A percentile compares a stretch with the other conserved stretches of the same genome.
Conservation (phyloP, 768 basidiomycete species). For the Cystobasidium tubakii region DNA sequence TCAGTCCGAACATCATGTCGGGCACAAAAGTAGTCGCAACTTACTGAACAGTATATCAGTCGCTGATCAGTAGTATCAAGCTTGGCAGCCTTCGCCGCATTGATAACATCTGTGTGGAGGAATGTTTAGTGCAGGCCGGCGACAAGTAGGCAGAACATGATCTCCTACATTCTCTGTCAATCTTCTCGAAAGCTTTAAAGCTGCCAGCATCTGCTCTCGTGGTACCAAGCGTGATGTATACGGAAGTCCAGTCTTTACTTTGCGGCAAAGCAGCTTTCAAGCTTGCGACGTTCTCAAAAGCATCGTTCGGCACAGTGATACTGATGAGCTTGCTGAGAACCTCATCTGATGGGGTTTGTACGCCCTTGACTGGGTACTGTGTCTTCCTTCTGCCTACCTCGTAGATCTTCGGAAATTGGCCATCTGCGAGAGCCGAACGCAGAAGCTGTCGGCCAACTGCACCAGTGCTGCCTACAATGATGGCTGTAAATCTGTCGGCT, state of each 20-base stretch:
- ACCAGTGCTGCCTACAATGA: conserved; percentile 71
- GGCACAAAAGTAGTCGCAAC: conserved; percentile 39
- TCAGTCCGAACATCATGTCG: not conserved
- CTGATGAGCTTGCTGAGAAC: conserved; percentile 60
- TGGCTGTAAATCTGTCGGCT: not conserved
- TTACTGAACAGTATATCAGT: conserved; percentile 66
- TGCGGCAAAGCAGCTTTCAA: conserved; percentile 60
- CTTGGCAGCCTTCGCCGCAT: conserved; percentile 62
- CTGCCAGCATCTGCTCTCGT: conserved; percentile 60
- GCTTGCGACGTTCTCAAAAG: conserved; percentile 56
- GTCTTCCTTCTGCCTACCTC: conserved; percentile 68
- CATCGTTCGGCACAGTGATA: conserved; percentile 65
- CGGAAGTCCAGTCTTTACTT: conserved; percentile 48
- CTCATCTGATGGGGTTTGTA: conserved; percentile 49
- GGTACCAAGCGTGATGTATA: conserved; percentile 70
- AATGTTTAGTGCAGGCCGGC: not conserved
- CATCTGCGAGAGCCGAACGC: conserved; percentile 58
- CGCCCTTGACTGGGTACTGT: conserved; percentile 41
- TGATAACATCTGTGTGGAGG: conserved; percentile 22
- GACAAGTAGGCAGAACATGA: not conserved
- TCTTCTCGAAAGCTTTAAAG: conserved; percentile 64
- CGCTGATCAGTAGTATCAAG: conserved; percentile 57
- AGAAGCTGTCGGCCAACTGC: conserved; percentile 62
- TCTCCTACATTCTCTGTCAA: conserved; percentile 64
- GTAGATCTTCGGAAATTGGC: conserved; percentile 58